Conservation (phyloP, 2,329 filamentous ascomycete species). For the Fusarium torulosum region DNA sequence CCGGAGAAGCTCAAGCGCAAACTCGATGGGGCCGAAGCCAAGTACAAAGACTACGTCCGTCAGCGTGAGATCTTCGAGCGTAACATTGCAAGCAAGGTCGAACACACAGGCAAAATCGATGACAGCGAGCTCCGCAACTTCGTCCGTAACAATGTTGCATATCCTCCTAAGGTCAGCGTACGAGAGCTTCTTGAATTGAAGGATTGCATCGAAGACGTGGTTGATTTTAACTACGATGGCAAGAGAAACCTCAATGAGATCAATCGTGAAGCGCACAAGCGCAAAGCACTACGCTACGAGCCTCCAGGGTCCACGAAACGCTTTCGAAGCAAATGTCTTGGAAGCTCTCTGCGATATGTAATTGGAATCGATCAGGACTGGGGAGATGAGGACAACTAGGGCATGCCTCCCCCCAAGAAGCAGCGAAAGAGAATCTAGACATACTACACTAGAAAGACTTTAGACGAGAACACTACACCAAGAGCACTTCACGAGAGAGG, state of each 20-base stretch:
- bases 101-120: neutral
- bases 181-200: neutral
- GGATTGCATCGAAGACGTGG: slow-evolving; percentile 15
- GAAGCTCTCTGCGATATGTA: slow-evolving; percentile 42
- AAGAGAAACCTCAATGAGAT: neutral
- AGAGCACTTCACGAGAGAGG: too few relatives aligned
- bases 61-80: neutral
- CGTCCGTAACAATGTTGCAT: neutral
- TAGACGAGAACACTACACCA: neutral
- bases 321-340: slow-evolving; percentile 39
- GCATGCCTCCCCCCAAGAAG: slow-evolving; percentile 3
- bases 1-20: neutral
- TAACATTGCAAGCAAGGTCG: neutral
- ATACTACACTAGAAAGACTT: neutral
- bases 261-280: neutral
- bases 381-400: slow-evolving; percentile 30
- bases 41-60: neutral
- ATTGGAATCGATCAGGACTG: slow-evolving; percentile 37
- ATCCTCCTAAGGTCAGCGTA: neutral
- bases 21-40: neutral
- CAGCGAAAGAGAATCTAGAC: slow-evolving; percentile 18
- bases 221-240: slow-evolving; percentile 5
- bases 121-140: neutral
- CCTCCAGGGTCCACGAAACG: neutral
- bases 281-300: neutral